phyloP scores from a whole-genome alignment of 768 basidiomycete species.

The Clavulina sp. region DNA sequence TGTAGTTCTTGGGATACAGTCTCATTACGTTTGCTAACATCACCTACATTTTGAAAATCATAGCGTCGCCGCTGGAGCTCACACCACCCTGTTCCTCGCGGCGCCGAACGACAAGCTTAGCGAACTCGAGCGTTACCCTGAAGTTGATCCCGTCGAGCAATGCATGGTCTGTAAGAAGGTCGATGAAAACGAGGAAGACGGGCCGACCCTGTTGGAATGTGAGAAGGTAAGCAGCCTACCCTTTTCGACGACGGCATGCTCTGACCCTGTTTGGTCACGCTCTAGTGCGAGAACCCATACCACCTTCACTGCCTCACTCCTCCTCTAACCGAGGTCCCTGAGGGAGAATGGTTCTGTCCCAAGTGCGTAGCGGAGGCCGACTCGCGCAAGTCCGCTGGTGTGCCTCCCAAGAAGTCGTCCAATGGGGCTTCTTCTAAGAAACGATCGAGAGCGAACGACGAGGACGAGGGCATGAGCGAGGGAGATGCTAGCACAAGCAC shows the following conservation, averaged over 20 bases:
- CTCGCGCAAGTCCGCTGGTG: not conserved
- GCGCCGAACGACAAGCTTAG: slow-evolving; percentile 55
- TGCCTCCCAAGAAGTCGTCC: not conserved
- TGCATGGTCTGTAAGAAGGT: slow-evolving; percentile 57
- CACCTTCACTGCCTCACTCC: slow-evolving; percentile 70
- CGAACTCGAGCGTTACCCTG: slow-evolving; percentile 69
- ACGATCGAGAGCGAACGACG: not conserved
- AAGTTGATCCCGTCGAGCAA: slow-evolving; percentile 43
- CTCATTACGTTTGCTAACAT: not conserved
- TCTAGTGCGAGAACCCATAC: slow-evolving; percentile 83
- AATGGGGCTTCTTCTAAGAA: not conserved
- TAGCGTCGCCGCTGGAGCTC: slow-evolving; percentile 73
- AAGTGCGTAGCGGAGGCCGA: slow-evolving; percentile 30
- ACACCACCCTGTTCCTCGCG: slow-evolving; percentile 71
- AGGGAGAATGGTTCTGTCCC: slow-evolving; percentile 88
- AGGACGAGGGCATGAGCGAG: not conserved
- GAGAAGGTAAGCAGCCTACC: slow-evolving; percentile 51
- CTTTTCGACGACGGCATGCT: too few relatives aligned
- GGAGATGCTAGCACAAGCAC: not conserved
- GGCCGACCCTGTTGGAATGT: slow-evolving; percentile 51
- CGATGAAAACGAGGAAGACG: slow-evolving; percentile 60
- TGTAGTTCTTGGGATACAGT: slow-evolving; percentile 13
- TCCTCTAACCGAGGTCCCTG: slow-evolving; percentile 57
- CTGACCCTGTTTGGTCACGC: too few relatives aligned
- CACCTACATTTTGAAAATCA: not conserved